Base-by-base conservation (phyloP, 1,139 yeast genomes). In the Candida sanyaensis region DNA sequence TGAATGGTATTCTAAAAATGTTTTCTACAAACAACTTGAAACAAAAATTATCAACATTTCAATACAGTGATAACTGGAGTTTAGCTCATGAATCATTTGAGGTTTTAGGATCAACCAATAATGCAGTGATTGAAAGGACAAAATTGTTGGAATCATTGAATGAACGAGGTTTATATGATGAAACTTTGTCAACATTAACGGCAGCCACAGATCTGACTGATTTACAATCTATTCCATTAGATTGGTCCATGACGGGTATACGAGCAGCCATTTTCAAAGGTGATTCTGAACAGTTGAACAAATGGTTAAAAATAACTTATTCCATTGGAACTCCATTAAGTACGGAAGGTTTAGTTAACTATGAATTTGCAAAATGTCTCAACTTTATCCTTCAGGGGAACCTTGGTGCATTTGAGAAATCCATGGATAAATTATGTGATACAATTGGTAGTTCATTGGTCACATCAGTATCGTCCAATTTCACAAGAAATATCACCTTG, bases 71-170 rank as follows among this genome's bases (percentile, higher is more conserved):
- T 42, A 85, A 85, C 58, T 90, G 97, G 96, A 79, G 84, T 37
- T 77, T 90, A 57, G 96, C 97, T 0, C 88, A 88, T 53, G 93
- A 88, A 53, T 90, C 97, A 37, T 86, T 90, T 56, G 86, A 85
- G 48, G 88, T 87, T 0, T 66, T 88, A 38, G 80, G 89, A 12
- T 76, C 75, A 12, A 58, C 67, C 12, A 65, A 70, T 23, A 62
- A 66, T 29, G 56, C 67, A 6, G 61, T 65, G 3, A 61, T 66
- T 13, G 63, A 57, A 50, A 70, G 64, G 44, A 71, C 77, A 8
- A 71, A 72, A 44, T 59, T 73, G 24, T 59, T 74, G 26, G 67
- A 65, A 41, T 73, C 78, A 0, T 60, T 73, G 37, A 65, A 69
- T 43, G 77, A 73, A 24, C 77, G 71, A 54, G 79, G 76, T 0